Conservation (phyloP, 495 filamentous ascomycete species). For the Penicillium flavigenum region DNA sequence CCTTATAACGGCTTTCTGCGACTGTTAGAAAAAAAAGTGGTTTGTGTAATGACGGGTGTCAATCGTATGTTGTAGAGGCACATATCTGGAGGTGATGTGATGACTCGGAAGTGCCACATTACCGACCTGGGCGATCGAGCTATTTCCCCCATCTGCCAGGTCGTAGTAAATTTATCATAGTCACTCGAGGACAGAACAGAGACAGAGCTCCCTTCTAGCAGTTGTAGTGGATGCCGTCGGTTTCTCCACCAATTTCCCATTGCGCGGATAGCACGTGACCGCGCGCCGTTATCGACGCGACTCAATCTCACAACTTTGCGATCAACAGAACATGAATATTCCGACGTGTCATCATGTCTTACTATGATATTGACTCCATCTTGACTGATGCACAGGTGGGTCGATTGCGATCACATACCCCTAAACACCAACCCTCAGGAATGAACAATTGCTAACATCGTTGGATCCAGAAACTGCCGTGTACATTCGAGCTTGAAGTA, state of each 20-base stretch:
- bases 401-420: neutral
- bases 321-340: constrained; percentile 13
- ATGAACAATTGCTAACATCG: constrained; percentile 19
- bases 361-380: constrained; percentile 94
- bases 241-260: neutral
- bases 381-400: constrained; percentile 85
- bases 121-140: neutral
- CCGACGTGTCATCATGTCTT: constrained; percentile 55
- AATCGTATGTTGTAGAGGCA: neutral
- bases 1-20: neutral
- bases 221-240: neutral
- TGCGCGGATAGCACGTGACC: constrained; percentile 16
- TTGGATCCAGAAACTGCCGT: constrained; percentile 77
- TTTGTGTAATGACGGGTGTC: neutral
- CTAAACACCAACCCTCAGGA: neutral
- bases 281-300: constrained; percentile 22
- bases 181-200: neutral
- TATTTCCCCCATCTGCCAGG: neutral
- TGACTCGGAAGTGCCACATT: neutral
- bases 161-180: neutral
- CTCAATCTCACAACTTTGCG: constrained; percentile 5
- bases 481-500: constrained; percentile 86
- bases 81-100: neutral
- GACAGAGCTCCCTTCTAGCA: neutral
- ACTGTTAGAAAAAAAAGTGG: neutral